phyloP scores from a whole-genome alignment of 2,329 filamentous ascomycete species.

The Ciborinia camelliae region DNA sequence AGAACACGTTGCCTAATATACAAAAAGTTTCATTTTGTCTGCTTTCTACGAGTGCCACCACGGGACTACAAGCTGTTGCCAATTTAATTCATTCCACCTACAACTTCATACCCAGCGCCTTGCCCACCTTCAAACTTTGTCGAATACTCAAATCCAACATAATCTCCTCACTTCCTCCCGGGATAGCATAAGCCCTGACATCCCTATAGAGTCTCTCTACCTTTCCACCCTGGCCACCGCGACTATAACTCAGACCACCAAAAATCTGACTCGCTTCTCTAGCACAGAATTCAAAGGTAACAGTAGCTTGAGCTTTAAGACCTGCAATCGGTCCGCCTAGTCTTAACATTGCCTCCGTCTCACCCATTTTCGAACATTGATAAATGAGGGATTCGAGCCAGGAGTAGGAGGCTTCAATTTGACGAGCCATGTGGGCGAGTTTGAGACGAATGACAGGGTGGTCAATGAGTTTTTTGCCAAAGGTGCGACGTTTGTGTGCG shows the following conservation, averaged over 20 bases:
- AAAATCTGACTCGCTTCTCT: slow-evolving; percentile 97
- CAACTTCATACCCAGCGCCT: slow-evolving; percentile 94
- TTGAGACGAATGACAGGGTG: slow-evolving; percentile 97
- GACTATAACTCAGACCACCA: slow-evolving; percentile 85
- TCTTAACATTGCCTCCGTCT: slow-evolving; percentile 93
- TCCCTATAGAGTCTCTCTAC: slow-evolving; percentile 93
- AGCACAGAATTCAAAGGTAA: slow-evolving; percentile 97
- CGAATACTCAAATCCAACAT: slow-evolving; percentile 97
- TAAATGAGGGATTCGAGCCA: slow-evolving; percentile 96
- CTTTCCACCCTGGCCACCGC: slow-evolving; percentile 93
- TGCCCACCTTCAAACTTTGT: slow-evolving; percentile 82
- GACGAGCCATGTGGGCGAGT: slow-evolving; percentile 95
- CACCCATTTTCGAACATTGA: slow-evolving; percentile 89
- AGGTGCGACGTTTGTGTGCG: slow-evolving; percentile 93
- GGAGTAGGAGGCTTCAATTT: slow-evolving; percentile 94
- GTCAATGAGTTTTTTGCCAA: slow-evolving; percentile 93
- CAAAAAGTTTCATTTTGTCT: not conserved
- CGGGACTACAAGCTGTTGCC: not conserved
- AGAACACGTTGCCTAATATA: not conserved
- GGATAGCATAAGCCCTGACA: slow-evolving; percentile 93
- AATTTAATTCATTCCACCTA: slow-evolving; percentile 40
- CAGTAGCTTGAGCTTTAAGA: slow-evolving; percentile 89
- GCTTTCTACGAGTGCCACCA: not conserved
- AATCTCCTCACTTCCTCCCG: slow-evolving; percentile 94
- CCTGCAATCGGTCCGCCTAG: slow-evolving; percentile 91